These are phyloP conservation scores for Citrus inodora DNA, from an alignment of 345 rosid genomes.

Conservation along the genomic window DNA sequence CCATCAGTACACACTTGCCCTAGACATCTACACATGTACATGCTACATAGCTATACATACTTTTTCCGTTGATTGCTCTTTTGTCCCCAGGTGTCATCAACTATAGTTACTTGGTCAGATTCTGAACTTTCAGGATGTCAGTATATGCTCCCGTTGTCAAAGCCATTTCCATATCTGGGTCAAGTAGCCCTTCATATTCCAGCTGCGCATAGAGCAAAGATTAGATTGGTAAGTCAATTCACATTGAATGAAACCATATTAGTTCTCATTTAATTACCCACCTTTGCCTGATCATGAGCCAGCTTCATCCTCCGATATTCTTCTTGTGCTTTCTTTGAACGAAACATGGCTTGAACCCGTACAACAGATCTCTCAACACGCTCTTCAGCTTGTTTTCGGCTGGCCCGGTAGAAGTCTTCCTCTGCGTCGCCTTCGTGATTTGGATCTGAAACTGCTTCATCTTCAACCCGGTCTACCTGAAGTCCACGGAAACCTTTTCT, in stretches of 20 bases:
- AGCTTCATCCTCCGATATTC: constrained; percentile 88
- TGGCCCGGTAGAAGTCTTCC: constrained; percentile 72
- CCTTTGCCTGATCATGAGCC: constrained; percentile 61
- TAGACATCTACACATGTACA: constrained; percentile 24
- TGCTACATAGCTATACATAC: neutral
- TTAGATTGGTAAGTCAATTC: neutral
- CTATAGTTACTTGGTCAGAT: neutral
- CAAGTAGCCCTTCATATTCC: constrained; percentile 45
- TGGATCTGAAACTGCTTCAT: constrained; percentile 24
- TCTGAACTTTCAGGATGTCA: neutral
- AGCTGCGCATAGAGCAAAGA: constrained; percentile 45
- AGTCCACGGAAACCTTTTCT: constrained; percentile 84
- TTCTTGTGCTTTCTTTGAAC: constrained; percentile 90
- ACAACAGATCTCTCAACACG: constrained; percentile 83
- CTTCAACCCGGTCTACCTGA: constrained; percentile 39
- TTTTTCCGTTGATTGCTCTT: neutral
- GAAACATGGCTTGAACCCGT: constrained; percentile 89
- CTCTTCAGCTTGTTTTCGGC: constrained; percentile 88
- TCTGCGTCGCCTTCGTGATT: constrained; percentile 41
- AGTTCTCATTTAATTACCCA: constrained; percentile 22
- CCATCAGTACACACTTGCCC: neutral
- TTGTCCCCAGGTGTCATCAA: neutral
- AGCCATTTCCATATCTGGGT: constrained; percentile 28
- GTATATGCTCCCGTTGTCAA: constrained; percentile 6
- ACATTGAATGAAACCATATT: neutral